phyloP scores from a whole-genome alignment of 306 rosid species.

The Acacia acuminata region DNA sequence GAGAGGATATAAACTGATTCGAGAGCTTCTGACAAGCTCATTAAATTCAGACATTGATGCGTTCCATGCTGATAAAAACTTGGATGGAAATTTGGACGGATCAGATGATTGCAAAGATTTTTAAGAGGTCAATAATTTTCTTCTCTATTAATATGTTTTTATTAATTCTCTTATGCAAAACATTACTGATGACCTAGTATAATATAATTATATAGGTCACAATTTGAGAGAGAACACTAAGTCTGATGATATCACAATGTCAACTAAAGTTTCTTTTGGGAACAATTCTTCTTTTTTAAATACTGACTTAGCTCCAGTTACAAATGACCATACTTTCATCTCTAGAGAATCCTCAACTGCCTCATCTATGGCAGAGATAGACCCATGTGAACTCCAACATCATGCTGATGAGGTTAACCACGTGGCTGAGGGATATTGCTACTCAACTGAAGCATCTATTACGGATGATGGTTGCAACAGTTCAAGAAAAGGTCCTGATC shows the following conservation, averaged over 20 bases:
- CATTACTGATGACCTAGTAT: conserved; percentile 44
- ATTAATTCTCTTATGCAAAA: conserved; percentile 19
- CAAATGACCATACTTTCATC: conserved; percentile 23
- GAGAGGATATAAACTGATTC: conserved; percentile 76
- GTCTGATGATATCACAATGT: conserved; percentile 10
- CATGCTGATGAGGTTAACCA: conserved; percentile 37
- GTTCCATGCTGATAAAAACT: conserved; percentile 22
- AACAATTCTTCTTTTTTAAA: conserved; percentile 21
- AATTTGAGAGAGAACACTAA: conserved; percentile 36
- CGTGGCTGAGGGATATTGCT: conserved; percentile 34
- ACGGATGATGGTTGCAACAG: conserved; percentile 34
- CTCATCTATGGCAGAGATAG: conserved; percentile 22
- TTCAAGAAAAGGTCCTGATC: conserved; percentile 34
- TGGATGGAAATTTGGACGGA: conserved; percentile 34
- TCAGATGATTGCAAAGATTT: conserved; percentile 28
- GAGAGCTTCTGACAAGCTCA: conserved; percentile 61
- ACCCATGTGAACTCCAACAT: conserved; percentile 20
- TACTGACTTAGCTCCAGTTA: conserved; percentile 25
- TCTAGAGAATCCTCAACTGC: conserved; percentile 29
- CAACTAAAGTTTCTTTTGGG: conserved; percentile 22
- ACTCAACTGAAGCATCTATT: conserved; percentile 30
- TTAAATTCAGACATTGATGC: conserved; percentile 25
- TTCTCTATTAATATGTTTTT: conserved; percentile 9
- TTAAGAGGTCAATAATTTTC: conserved; percentile 52
- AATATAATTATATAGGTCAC: conserved; percentile 70